Evolutionary conservation across 257 asterid species (phyloP).

Genomic region (Solanum etuberosum): DNA sequence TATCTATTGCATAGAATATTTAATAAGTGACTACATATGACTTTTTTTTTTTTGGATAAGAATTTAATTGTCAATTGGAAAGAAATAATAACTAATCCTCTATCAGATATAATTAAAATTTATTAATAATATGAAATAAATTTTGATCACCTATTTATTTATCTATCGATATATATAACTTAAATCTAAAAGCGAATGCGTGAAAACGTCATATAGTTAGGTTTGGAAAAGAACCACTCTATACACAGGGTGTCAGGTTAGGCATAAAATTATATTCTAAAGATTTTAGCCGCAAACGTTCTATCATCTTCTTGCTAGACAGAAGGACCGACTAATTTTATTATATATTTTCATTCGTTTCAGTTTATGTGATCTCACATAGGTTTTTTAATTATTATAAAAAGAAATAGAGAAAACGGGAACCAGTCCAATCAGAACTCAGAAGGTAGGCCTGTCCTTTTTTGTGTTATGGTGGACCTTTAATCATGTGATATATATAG

Average conservation of each 20-base stretch:
- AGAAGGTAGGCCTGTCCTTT: background rate
- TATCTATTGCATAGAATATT: background rate
- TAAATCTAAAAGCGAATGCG: background rate
- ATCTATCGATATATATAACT: background rate
- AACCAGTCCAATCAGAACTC: constrained; percentile 3
- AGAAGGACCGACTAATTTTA: background rate
- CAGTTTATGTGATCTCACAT: background rate
- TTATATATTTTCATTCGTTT: background rate
- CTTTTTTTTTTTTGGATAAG: background rate
- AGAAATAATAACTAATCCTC: background rate
- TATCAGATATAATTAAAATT: no score
- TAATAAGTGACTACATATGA: background rate
- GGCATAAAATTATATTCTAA: background rate
- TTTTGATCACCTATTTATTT: background rate
- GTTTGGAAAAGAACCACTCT: background rate
- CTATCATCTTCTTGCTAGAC: background rate
- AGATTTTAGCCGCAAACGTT: background rate
- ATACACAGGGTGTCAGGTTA: background rate
- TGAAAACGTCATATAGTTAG: background rate
- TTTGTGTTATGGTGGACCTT: background rate
- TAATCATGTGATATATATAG: background rate
- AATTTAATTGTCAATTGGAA: background rate
- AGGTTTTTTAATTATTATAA: no score
- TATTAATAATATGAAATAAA: no score
- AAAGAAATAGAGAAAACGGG: background rate